Base-by-base conservation (phyloP, 495 filamentous ascomycete genomes). In the Terfezia claveryi region DNA sequence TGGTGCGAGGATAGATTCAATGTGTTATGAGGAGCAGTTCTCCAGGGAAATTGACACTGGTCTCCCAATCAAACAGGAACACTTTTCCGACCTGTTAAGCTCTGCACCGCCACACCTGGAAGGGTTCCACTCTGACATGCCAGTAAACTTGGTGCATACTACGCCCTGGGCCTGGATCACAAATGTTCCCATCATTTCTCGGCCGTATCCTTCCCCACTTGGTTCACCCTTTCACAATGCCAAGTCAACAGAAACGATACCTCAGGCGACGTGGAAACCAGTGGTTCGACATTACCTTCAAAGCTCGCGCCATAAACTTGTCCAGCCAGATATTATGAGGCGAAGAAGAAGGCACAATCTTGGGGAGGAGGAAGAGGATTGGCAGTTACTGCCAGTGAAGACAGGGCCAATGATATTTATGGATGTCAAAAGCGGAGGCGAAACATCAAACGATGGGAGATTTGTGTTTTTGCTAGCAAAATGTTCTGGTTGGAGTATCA, bases 281-380 rank as follows among this genome's bases (percentile, higher is more conserved):
- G 12, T 46, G 41, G 41, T 46, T 46, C 41, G 41, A 20, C 41
- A 59, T 56, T 62, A 62, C 12, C 61, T 53, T 53, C 60, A 62
- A 32, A 58, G 53, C 9, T 62, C 60, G 10, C 61, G 60, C 38
- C 60, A 62, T 49, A 62, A 62, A 16, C 59, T 62, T 16, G 59
- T 62, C 36, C 60, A 62, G 27, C 60, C 60, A 23, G 60, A 62
- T 16, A 62, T 62, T 36, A 62, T 62, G 60, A 53, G 60, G 49
- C 61, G 60, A 49, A 62, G 60, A 20, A 59, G 60, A 32, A 57
- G 60, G 23, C 56, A 56, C 11, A 59, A 54, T 38, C 54, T 62
- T 44, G 60, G 60, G 12, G 60, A 62, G 23, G 53, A 62, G 11
- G 60, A 62, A 32, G 60, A 62, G 36, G 60, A 62, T 52, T 62